These are phyloP conservation scores for Umbelopsis sp. DNA, from an alignment of 192 early-diverging fungal species.

Conservation along the genomic window DNA sequence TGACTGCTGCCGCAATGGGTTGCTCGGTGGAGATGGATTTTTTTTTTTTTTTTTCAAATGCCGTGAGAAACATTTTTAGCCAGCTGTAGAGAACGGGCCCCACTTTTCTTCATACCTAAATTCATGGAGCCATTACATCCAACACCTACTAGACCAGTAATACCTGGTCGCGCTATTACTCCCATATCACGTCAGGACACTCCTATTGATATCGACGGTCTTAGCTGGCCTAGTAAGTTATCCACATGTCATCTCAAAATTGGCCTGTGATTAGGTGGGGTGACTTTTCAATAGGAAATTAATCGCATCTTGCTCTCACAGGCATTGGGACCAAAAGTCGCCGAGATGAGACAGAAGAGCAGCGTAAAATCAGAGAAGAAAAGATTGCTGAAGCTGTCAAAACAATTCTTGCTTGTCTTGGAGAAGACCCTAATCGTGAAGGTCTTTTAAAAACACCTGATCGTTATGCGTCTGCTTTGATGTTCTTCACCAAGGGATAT, in stretches of 20 bases:
- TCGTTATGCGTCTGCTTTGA: conserved; percentile 94
- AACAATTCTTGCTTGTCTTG: conserved; percentile 89
- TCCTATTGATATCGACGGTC: conserved; percentile 68
- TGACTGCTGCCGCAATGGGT: background rate
- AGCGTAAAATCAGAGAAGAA: conserved; percentile 66
- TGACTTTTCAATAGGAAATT: background rate
- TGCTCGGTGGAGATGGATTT: no score
- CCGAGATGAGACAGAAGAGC: conserved; percentile 75
- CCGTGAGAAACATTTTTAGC: conserved; percentile 4
- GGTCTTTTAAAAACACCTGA: conserved; percentile 95
- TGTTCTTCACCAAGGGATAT: conserved; percentile 99
- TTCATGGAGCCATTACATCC: conserved; percentile 10
- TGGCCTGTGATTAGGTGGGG: background rate
- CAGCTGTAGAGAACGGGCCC: background rate
- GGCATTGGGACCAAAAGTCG: conserved; percentile 81
- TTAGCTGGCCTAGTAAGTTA: conserved; percentile 82
- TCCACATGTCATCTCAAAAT: background rate
- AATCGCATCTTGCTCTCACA: conserved; percentile 27
- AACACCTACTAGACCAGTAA: conserved; percentile 1
- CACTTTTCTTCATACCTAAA: background rate
- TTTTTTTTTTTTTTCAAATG: background rate
- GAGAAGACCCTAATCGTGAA: conserved; percentile 93
- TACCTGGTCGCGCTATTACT: conserved; percentile 11
- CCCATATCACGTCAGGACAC: conserved; percentile 23
- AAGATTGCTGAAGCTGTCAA: conserved; percentile 86